phyloP scores from a whole-genome alignment of 2,329 filamentous ascomycete genomes.

The Fusarium sp. region DNA sequence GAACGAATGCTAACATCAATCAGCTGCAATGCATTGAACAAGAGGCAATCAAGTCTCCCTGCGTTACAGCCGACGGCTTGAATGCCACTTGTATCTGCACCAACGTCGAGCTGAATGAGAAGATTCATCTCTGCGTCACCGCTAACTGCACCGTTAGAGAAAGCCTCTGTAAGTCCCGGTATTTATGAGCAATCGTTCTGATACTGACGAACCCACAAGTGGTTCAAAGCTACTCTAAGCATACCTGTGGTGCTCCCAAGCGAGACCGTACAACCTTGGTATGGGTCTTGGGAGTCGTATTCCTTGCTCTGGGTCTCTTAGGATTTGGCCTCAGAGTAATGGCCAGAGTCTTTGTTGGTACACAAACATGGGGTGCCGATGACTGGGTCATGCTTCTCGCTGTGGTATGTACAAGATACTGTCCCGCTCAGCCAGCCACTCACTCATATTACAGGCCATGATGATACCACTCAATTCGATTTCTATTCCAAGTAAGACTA shows the following conservation, averaged over 20 bases:
- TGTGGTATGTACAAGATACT: background rate
- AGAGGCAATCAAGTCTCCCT: constrained; percentile 19
- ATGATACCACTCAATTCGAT: constrained; percentile 26
- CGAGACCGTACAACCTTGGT: constrained; percentile 25
- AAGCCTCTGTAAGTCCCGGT: background rate
- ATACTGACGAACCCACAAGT: background rate
- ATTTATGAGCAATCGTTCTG: no score
- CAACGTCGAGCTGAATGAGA: constrained; percentile 19
- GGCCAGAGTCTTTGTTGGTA: constrained; percentile 19
- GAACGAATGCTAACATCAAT: background rate
- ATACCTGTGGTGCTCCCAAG: constrained; percentile 17
- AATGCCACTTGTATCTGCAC: constrained; percentile 31
- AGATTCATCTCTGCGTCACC: constrained; percentile 15
- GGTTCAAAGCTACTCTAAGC: constrained; percentile 22
- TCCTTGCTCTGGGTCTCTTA: constrained; percentile 6
- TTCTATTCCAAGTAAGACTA: constrained; percentile 3
- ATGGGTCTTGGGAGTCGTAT: constrained; percentile 12
- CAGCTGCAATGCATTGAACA: constrained; percentile 15
- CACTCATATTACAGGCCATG: constrained; percentile 2
- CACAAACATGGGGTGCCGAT: constrained; percentile 25
- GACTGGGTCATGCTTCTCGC: constrained; percentile 30
- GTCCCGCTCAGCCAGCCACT: background rate
- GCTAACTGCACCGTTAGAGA: constrained; percentile 23
- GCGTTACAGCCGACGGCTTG: background rate
- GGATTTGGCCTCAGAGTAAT: constrained; percentile 25